A percentile compares a stretch with the other conserved stretches of the same genome.
These are phyloP conservation scores for Bipolaris cookei DNA, from an alignment of 2,329 filamentous ascomycete species.

Conservation along the genomic window DNA sequence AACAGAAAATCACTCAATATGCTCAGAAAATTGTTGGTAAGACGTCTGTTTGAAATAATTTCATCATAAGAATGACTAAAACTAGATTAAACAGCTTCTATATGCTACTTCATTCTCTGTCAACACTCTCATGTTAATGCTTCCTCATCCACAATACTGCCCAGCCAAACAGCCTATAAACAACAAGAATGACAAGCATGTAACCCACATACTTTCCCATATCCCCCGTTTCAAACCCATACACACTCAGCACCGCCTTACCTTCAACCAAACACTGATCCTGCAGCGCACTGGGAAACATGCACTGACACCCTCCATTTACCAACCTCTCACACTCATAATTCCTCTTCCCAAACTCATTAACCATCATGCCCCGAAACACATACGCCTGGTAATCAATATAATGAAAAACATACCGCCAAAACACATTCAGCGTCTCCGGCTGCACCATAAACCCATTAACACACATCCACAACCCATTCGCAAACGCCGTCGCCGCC, in stretches of 20 bases:
- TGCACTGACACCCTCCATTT: conserved; percentile 65
- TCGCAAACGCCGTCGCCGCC: conserved; percentile 81
- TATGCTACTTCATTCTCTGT: background rate
- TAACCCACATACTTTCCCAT: conserved; percentile 77
- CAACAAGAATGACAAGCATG: conserved; percentile 75
- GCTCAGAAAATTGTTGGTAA: too few relatives aligned
- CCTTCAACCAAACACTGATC: conserved; percentile 73
- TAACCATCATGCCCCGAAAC: conserved; percentile 93
- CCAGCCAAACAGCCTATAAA: conserved; percentile 74
- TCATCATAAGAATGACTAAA: too few relatives aligned
- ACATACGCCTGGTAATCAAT: conserved; percentile 88
- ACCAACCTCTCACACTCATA: conserved; percentile 63
- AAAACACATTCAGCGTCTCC: conserved; percentile 78
- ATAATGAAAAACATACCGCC: conserved; percentile 86
- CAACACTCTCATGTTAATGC: conserved; percentile 14
- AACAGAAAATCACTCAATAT: too few relatives aligned
- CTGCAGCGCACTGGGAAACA: conserved; percentile 70
- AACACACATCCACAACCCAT: conserved; percentile 89
- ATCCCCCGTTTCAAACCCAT: conserved; percentile 70
- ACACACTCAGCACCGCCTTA: conserved; percentile 70
- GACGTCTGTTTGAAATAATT: too few relatives aligned
- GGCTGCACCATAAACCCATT: conserved; percentile 81
- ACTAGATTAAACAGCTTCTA: background rate
- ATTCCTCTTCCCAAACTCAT: conserved; percentile 72
- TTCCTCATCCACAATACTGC: conserved; percentile 59